Percentiles rank a stretch among this genome's conserved stretches.
phyloP scores from a whole-genome alignment of 805 yeast species.

The Sungouiella blattae region DNA sequence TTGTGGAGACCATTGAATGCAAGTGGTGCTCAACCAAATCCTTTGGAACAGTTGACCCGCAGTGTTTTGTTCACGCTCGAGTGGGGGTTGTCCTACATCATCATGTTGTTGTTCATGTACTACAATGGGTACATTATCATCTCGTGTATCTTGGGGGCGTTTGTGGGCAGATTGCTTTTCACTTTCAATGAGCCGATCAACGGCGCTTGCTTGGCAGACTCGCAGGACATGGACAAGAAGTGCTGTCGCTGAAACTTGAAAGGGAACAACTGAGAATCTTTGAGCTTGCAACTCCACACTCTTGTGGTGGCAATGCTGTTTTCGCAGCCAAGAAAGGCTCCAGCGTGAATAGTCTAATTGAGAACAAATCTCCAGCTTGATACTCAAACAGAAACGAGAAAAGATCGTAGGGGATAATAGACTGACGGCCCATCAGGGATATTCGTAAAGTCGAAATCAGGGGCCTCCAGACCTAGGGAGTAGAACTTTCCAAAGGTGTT shows the following conservation, averaged over 20 bases:
- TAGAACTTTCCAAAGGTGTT: no score
- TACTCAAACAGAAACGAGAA: no score
- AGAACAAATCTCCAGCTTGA: no score
- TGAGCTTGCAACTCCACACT: no score
- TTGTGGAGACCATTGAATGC: constrained; percentile 20
- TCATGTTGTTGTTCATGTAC: constrained; percentile 74
- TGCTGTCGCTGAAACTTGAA: constrained; percentile 23
- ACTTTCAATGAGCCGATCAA: constrained; percentile 40
- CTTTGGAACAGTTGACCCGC: constrained; percentile 51
- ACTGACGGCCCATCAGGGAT: no score
- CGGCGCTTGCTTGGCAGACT: constrained; percentile 9
- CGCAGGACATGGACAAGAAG: constrained; percentile 20
- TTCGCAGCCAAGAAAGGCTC: no score
- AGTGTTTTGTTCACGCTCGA: constrained; percentile 50
- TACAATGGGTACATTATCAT: constrained; percentile 68
- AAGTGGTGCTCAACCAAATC: constrained; percentile 32
- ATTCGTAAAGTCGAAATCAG: no score
- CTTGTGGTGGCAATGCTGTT: no score
- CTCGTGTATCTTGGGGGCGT: constrained; percentile 59
- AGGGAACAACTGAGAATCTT: no score
- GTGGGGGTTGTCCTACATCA: constrained; percentile 61
- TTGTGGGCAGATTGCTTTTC: constrained; percentile 55
- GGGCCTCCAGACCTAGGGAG: no score
- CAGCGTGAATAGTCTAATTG: no score
- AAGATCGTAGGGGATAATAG: no score